Evolutionary conservation across 306 rosid genomes (phyloP).

Genomic region (Hylodesmum podocarpum): DNA sequence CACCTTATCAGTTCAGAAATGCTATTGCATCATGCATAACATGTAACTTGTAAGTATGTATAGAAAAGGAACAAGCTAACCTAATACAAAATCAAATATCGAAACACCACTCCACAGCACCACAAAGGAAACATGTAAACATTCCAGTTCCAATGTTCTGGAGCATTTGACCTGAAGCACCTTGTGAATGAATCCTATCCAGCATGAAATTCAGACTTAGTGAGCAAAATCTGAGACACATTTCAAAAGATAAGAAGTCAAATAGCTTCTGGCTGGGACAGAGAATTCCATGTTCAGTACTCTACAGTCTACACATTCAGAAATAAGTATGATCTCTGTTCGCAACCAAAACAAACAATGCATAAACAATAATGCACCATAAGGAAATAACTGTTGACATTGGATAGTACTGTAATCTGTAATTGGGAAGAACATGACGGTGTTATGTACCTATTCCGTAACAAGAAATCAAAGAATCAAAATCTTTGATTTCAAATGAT

Average conservation of each 20-base stretch:
- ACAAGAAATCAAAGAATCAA: no score
- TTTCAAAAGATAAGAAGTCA: background rate
- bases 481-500: no score
- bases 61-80: slow-evolving; percentile 39
- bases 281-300: no score
- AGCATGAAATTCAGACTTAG: background rate
- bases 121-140: slow-evolving; percentile 78
- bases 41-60: background rate
- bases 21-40: background rate
- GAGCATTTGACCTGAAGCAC: slow-evolving; percentile 85
- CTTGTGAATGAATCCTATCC: slow-evolving; percentile 81
- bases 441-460: no score
- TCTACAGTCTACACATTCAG: no score
- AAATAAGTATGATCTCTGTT: no score
- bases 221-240: background rate
- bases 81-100: slow-evolving; percentile 66
- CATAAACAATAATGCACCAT: no score
- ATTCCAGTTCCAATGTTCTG: slow-evolving; percentile 94
- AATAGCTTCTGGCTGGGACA: background rate
- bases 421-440: no score
- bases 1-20: background rate
- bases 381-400: no score
- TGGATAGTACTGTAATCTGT: no score
- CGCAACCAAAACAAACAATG: no score
- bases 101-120: slow-evolving; percentile 75